Base-by-base conservation (phyloP, 768 basidiomycete genomes). In the Mycena leptocephala region DNA sequence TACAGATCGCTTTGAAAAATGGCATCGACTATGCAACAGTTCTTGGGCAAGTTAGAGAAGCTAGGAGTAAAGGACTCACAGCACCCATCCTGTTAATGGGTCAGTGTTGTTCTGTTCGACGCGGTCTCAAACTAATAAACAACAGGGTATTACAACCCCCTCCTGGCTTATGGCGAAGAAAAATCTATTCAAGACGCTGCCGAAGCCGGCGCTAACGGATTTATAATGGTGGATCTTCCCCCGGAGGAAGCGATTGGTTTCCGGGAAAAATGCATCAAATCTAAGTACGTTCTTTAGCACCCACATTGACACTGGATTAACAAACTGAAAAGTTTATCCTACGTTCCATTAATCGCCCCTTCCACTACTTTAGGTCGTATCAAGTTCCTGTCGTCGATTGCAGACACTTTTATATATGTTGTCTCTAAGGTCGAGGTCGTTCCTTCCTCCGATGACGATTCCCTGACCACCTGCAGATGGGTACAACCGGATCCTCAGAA, bases 361-460 rank as follows among this genome's bases (percentile, higher is more conserved):
- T 98, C 97, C 0, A 99, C 98, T 0, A 93, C 94, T 35, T 87
- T 95, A 56, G 87, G 92, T 65, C 95, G 98, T 48, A 96, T 99
- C 82, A 93, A 95, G 79, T 98, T 98, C 87, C 90, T 99, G 48
- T 88, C 96, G 2, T 92, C 94, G 10, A 99, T 99, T 79, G 98
- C 98, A 22, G 98, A 99, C 84, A 93, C 94, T 3, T 99, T 99
- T 89, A 96, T 99, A 77, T 99, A 99, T 83, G 93, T 99, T 59
- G 97, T 99, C n/a, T 98, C 97, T 61, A 98, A 96, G 89, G 97
- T 95, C 30, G 51, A 33, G 33, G 11, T 80, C 46, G 85, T 78
- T 24, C 26, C 30, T 28, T 64, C 55, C n/a, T 30, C n/a, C 28
- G 48, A 28, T 61, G 62, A 66, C 78, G 41, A 81, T 33, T 43